Conservation (phyloP, 2,329 filamentous ascomycete genomes). For the Helicocarpus griseus region DNA sequence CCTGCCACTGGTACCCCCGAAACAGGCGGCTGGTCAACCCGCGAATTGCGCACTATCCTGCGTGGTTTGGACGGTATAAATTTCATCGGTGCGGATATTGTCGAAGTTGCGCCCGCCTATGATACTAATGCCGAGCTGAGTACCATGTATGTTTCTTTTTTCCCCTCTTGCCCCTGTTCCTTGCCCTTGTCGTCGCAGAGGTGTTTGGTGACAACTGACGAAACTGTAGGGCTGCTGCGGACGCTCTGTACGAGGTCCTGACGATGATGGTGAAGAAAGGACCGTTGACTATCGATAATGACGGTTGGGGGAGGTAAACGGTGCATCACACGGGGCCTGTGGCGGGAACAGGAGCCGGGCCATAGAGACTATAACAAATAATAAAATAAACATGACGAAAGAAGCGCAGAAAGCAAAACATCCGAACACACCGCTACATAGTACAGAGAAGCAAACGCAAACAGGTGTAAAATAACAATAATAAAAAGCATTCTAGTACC, state of each 20-base stretch:
- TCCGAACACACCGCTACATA: too few species aligned
- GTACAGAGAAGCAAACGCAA: too few species aligned
- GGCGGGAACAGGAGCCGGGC: too few species aligned
- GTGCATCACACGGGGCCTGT: too few species aligned
- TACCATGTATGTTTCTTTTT: slow-evolving; percentile 27
- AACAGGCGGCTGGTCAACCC: slow-evolving; percentile 52
- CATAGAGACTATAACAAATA: too few species aligned
- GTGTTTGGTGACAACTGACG: background rate
- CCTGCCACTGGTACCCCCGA: slow-evolving; percentile 50
- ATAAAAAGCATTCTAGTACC: slow-evolving; percentile 9
- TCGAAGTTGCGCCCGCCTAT: slow-evolving; percentile 54
- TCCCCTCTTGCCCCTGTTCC: background rate
- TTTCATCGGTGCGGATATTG: slow-evolving; percentile 51
- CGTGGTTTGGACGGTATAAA: slow-evolving; percentile 50
- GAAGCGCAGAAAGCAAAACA: background rate
- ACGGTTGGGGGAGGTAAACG: too few species aligned
- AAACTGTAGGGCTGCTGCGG: slow-evolving; percentile 31
- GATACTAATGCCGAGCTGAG: slow-evolving; percentile 53
- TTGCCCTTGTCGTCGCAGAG: background rate
- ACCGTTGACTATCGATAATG: slow-evolving; percentile 47
- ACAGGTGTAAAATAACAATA: background rate
- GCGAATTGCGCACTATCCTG: slow-evolving; percentile 49
- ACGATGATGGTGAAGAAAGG: slow-evolving; percentile 75
- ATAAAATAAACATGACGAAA: too few species aligned
- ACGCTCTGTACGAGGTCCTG: slow-evolving; percentile 69